Conservation (phyloP, 2,329 filamentous ascomycete genomes). For the Penicillium expansum region DNA sequence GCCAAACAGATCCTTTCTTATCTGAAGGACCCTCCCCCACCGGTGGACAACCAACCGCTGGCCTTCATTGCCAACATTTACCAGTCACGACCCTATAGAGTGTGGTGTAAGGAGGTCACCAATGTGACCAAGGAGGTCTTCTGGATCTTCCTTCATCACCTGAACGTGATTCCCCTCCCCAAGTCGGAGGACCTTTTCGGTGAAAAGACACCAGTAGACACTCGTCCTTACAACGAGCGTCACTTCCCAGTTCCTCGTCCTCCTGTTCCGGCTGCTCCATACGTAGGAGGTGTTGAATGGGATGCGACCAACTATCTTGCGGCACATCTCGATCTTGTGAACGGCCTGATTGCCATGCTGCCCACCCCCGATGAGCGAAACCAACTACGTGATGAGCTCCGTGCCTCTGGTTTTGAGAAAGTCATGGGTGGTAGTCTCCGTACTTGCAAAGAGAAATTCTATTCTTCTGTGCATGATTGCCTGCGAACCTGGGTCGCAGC, state of each 20-base stretch:
- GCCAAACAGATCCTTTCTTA: constrained; percentile 74
- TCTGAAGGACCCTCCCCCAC: constrained; percentile 73
- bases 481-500: constrained; percentile 88
- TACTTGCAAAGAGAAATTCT: constrained; percentile 97
- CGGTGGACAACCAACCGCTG: constrained; percentile 72
- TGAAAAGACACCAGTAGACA: constrained; percentile 21
- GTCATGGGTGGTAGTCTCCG: constrained; percentile 80
- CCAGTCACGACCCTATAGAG: constrained; percentile 78
- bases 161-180: constrained; percentile 71
- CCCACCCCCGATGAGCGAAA: constrained; percentile 71
- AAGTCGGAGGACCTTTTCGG: constrained; percentile 33
- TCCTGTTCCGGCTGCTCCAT: constrained; percentile 89
- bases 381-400: constrained; percentile 69
- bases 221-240: constrained; percentile 48
- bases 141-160: constrained; percentile 95
- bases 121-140: constrained; percentile 98
- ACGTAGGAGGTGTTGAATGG: constrained; percentile 97
- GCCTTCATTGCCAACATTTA: constrained; percentile 89
- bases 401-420: constrained; percentile 85
- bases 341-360: constrained; percentile 81
- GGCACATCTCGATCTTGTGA: constrained; percentile 86
- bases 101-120: constrained; percentile 90
- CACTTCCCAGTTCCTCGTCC: constrained; percentile 82
- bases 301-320: constrained; percentile 96
- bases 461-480: constrained; percentile 84